Conservation (phyloP, 2,329 filamentous ascomycete species). For the Huntiella savannae region DNA sequence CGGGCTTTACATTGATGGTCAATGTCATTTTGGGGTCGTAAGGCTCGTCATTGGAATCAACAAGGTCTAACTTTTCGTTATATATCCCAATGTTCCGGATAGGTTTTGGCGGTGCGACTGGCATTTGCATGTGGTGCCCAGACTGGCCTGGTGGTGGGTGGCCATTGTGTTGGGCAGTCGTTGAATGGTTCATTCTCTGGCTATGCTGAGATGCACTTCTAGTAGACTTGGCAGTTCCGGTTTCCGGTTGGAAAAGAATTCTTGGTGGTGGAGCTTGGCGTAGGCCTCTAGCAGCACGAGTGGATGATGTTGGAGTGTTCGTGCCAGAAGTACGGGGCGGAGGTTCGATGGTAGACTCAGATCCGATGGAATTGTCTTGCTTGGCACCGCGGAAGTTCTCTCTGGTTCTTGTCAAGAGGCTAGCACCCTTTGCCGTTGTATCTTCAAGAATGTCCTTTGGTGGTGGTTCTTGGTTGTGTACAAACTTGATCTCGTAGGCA, state of each 20-base stretch:
- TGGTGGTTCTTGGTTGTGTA: constrained; percentile 64
- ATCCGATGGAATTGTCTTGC: constrained; percentile 30
- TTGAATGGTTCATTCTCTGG: not conserved
- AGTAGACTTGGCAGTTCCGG: constrained; percentile 38
- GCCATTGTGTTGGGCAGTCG: not conserved
- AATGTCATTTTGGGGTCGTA: constrained; percentile 38
- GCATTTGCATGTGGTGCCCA: constrained; percentile 15
- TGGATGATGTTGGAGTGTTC: constrained; percentile 29
- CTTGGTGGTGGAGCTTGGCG: constrained; percentile 71
- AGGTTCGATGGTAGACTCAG: constrained; percentile 40
- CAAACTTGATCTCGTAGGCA: constrained; percentile 65
- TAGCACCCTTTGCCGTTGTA: constrained; percentile 67
- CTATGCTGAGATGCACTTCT: not conserved
- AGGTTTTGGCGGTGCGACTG: constrained; percentile 25
- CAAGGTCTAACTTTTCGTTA: constrained; percentile 10
- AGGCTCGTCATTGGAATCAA: constrained; percentile 8
- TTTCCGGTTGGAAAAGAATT: constrained; percentile 70
- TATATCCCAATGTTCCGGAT: constrained; percentile 15
- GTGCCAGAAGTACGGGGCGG: constrained; percentile 32
- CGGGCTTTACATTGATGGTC: constrained; percentile 39
- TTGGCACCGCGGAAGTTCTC: constrained; percentile 48
- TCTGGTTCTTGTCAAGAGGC: constrained; percentile 56
- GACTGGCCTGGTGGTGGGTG: not conserved
- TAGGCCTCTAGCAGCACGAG: constrained; percentile 42
- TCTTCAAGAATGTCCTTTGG: constrained; percentile 78